Evolutionary conservation across 108 stramenopile species (phyloP), one percentile per base, ranked within the genome.

Genomic region (Skeletonema potamos): DNA sequence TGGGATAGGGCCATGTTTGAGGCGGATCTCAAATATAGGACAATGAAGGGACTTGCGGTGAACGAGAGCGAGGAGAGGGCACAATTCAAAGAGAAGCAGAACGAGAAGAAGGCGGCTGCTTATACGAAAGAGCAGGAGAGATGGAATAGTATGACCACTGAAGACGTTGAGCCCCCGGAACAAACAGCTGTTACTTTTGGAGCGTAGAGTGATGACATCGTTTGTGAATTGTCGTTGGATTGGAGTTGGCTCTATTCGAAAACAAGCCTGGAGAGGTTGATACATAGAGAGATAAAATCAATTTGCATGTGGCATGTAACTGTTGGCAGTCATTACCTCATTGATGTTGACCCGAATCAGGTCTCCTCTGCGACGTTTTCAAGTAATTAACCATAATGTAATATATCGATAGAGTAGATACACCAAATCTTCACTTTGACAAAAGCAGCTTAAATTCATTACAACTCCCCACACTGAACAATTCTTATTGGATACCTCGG

Each of bases 1-100:
- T 93, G 92, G 92, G 92, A 93, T 15, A 82, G 89, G 27, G 92
- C 92, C 41, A 64, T 93, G 59, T 84, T 87, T 54, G 89, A 93
- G 69, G 86, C 84, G 10, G 85, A 89, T 58, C 37, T 90, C 29
- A 85, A 84, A 64, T 85, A 86, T 62, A 79, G 88, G 64, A 85
- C 58, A 67, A 80, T 54, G 68, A 76, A 55, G 70, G 80, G 76
- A 43, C 54, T 44, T 63, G 56, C 29, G 4, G 63, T 68, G 24
- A 60, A 58, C 29, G 84, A 84, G 51, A 58, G 62, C 27, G 76
- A 81, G 72, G 82, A 80, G 39, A 60, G 74, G 27, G 73, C 69
- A 62, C 54, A 73, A 61, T 61, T 76, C 41, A 68, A 84, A 58
- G 85, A 82, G 68, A 67, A 75, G 26, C 84, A 85, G 74, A 81